Percentiles rank a stretch among this genome's conserved stretches.
Evolutionary conservation across 2,329 filamentous ascomycete species (phyloP).

Genomic region (Aspergillus pseudoterreus): DNA sequence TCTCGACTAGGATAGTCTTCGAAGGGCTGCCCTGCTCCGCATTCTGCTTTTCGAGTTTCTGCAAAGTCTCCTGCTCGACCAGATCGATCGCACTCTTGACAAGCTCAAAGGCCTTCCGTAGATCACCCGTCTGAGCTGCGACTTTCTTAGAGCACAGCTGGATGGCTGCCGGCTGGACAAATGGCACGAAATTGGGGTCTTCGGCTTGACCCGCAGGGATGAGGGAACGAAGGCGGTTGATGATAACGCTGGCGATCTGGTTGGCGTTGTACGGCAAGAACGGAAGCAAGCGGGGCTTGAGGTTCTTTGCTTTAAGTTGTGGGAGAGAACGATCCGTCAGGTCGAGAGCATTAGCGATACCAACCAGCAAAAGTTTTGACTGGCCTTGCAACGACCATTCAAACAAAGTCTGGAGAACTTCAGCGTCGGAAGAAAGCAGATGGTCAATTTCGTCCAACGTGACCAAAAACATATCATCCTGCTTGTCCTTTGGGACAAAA

Average conservation of each 20-base stretch:
- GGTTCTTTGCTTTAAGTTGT: slow-evolving; percentile 83
- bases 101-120: slow-evolving; percentile 94
- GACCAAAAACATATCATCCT: slow-evolving; percentile 66
- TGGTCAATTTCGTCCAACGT: slow-evolving; percentile 95
- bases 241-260: slow-evolving; percentile 86
- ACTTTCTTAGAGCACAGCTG: slow-evolving; percentile 94
- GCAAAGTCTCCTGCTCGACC: slow-evolving; percentile 77
- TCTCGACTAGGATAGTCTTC: slow-evolving; percentile 75
- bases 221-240: slow-evolving; percentile 72
- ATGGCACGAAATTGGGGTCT: slow-evolving; percentile 66
- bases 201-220: slow-evolving; percentile 47
- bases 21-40: slow-evolving; percentile 59
- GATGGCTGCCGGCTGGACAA: slow-evolving; percentile 89
- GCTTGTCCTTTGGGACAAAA: slow-evolving; percentile 62
- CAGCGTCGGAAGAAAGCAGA: slow-evolving; percentile 80
- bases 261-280: slow-evolving; percentile 87
- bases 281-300: slow-evolving; percentile 84
- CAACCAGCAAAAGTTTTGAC: slow-evolving; percentile 78
- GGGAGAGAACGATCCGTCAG: slow-evolving; percentile 93
- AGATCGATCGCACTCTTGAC: slow-evolving; percentile 85
- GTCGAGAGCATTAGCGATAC: slow-evolving; percentile 94
- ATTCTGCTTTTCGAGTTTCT: slow-evolving; percentile 63
- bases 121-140: slow-evolving; percentile 85
- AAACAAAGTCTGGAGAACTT: slow-evolving; percentile 89
- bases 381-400: slow-evolving; percentile 86